Base-by-base conservation (phyloP, 192 early-diverging fungal species). In the Lunasporangiospora selenospora region DNA sequence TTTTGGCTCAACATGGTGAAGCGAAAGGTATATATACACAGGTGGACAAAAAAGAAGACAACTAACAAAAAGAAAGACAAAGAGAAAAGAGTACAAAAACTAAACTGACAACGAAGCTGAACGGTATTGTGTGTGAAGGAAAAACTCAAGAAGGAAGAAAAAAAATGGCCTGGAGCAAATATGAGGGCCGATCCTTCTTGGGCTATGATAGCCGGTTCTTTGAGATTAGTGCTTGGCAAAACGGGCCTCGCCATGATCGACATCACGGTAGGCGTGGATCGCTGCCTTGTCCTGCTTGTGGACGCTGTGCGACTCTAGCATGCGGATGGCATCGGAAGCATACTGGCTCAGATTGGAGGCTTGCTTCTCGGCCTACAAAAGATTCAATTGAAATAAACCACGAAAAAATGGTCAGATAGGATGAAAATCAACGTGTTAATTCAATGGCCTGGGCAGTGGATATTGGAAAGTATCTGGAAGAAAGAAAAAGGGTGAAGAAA, bases 231-330 rank as follows among this genome's bases (percentile, higher is more conserved):
- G 69, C 61, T 73, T 73, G 30, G 58, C 0, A 46, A 55, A 73
- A 41, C 69, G 69, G 26, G 69, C 32, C 30, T 73, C 69, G 49
- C 41, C 53, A 44, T 73, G 69, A 27, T 73, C 69, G 18, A 55
- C 60, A 63, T 73, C 69, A 26, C 42, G 47, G 48, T 62, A 62
- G 32, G 55, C 19, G 19, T 62, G 69, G 21, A 73, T 63, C 16
- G 60, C 38, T 32, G 69, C 69, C 54, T 58, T 61, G 61, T 73
- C 69, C 55, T 73, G 69, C 69, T 73, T 73, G 19, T 63, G 60
- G 26, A 34, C 60, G 42, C 55, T 73, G 24, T 63, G 69, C 13
- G 69, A 73, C 18, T 73, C 69, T 8, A 73, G 54, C 39, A 73
- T 42, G 34, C 61, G 60, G 42, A 73, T 73, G 9, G 69, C 69